These are phyloP conservation scores for Debaryomyces sp. DNA, from an alignment of 1,139 yeast genomes.

Conservation along the genomic window DNA sequence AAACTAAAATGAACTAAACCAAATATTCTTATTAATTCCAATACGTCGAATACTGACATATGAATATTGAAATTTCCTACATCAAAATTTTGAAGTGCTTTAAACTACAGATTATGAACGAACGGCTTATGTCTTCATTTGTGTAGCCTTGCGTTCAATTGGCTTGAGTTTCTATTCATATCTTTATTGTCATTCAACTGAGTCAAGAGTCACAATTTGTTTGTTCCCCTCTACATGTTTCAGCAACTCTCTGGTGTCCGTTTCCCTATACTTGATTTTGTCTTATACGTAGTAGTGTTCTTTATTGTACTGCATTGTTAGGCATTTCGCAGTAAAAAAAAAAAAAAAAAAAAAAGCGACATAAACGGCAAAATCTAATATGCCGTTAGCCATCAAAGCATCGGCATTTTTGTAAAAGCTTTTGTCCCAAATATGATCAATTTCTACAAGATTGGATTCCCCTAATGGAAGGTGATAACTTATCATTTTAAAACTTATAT, in stretches of 20 bases:
- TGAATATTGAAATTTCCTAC: neutral
- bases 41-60: too few relatives aligned
- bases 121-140: neutral
- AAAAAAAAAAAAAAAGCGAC: neutral
- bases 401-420: conserved; percentile 1
- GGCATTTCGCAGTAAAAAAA: neutral
- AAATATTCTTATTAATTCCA: neutral
- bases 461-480: conserved; percentile 2
- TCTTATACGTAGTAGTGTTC: neutral
- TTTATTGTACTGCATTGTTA: neutral
- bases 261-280: neutral
- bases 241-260: neutral
- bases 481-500: neutral
- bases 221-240: neutral
- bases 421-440: neutral
- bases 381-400: neutral
- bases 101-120: neutral
- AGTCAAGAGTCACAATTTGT: neutral
- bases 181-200: neutral
- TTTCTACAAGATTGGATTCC: neutral
- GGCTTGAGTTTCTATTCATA: neutral
- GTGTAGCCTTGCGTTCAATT: neutral
- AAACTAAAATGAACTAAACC: neutral
- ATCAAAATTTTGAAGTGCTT: neutral
- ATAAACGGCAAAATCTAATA: neutral